phyloP scores from a whole-genome alignment of 768 basidiomycete species.

The Saitozyma podzolica region DNA sequence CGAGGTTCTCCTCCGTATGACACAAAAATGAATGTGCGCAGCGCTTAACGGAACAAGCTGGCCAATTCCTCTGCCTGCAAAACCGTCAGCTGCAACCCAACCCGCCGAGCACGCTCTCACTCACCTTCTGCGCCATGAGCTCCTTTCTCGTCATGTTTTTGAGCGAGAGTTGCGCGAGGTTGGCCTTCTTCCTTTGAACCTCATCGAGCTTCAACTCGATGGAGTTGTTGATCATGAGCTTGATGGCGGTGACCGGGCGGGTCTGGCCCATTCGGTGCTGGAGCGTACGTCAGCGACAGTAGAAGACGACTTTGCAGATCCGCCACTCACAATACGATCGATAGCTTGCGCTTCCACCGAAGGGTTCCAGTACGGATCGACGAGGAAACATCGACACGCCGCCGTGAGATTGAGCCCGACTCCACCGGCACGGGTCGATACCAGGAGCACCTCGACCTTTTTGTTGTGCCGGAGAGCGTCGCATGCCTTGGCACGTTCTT shows the following conservation, averaged over 20 bases:
- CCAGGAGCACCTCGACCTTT: conserved; percentile 85
- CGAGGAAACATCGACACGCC: conserved; percentile 88
- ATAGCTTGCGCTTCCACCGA: conserved; percentile 97
- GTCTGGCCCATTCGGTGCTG: conserved; percentile 97
- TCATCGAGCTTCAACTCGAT: conserved; percentile 90
- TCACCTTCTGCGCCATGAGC: conserved; percentile 75
- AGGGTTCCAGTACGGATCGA: conserved; percentile 99
- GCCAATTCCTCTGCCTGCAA: conserved; percentile 40
- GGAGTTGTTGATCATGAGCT: conserved; percentile 88
- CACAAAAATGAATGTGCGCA: too few relatives aligned
- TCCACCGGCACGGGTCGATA: conserved; percentile 94
- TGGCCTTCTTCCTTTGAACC: conserved; percentile 92
- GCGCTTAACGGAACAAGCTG: conserved; percentile 30
- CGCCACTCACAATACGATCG: conserved; percentile 80
- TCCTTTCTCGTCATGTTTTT: conserved; percentile 86
- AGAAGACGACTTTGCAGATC: neutral
- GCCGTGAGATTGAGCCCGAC: conserved; percentile 95
- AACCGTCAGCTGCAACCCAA: conserved; percentile 6
- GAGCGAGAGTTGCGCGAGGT: conserved; percentile 89
- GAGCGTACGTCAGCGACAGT: conserved; percentile 9
- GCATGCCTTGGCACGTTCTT: conserved; percentile 88
- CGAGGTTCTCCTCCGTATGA: too few relatives aligned
- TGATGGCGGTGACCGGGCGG: conserved; percentile 83
- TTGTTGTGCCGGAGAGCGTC: conserved; percentile 88
- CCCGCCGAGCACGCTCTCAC: conserved; percentile 4